phyloP scores from a whole-genome alignment of 2,329 filamentous ascomycete species.

The Geosmithia putterillii region DNA sequence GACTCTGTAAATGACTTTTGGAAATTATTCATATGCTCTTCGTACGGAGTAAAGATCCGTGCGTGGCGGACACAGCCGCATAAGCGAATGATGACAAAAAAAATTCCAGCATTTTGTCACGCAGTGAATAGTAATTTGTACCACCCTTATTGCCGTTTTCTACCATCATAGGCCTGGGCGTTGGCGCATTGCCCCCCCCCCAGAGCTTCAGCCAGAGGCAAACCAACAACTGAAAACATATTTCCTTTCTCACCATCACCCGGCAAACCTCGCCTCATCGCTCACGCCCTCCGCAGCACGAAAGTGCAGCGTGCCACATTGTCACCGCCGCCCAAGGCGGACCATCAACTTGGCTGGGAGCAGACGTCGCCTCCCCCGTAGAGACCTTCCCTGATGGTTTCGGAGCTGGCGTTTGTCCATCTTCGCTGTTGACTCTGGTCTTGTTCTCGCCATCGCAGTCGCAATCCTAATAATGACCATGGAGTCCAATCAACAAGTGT shows the following conservation, averaged over 20 bases:
- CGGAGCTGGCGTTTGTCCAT: neutral
- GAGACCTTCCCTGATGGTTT: neutral
- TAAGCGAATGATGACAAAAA: neutral
- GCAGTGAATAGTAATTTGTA: neutral
- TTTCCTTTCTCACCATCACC: neutral
- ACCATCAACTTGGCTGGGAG: neutral
- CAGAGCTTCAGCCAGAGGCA: neutral
- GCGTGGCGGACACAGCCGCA: neutral
- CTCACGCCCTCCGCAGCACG: neutral
- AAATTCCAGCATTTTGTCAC: neutral
- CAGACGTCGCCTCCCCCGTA: neutral
- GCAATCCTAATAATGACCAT: constrained; percentile 1
- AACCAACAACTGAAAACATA: neutral
- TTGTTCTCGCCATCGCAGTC: neutral
- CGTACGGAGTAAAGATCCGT: neutral
- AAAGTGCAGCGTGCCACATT: neutral
- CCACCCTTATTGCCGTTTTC: neutral
- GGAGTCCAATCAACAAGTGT: constrained; percentile 26
- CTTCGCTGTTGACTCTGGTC: neutral
- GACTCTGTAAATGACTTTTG: too few species aligned
- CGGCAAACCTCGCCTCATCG: neutral
- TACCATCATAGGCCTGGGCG: neutral
- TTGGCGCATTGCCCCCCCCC: neutral
- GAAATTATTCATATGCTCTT: too few species aligned
- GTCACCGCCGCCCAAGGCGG: neutral